Conservation (phyloP, 164 flowering plant species). For the Warburgia ugandensis region DNA sequence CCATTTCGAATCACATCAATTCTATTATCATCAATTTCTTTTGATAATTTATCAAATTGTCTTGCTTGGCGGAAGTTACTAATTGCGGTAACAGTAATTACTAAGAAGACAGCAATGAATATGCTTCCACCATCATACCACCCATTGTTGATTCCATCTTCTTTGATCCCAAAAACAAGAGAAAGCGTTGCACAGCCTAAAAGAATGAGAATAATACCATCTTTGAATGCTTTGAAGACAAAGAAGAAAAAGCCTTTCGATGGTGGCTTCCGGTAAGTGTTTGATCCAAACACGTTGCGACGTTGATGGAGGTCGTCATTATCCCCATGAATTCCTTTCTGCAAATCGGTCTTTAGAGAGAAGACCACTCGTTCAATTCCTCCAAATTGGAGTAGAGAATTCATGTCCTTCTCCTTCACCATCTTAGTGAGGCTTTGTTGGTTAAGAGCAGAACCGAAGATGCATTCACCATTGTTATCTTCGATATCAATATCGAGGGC, state of each 20-base stretch:
- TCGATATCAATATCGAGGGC: background rate
- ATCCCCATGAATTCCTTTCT: background rate
- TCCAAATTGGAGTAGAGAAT: background rate
- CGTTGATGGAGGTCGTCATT: background rate
- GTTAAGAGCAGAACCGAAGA: background rate
- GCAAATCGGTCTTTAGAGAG: background rate
- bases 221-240: slow-evolving; percentile 35
- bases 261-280: slow-evolving; percentile 1
- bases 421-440: background rate
- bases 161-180: slow-evolving; percentile 24
- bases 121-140: slow-evolving; percentile 10
- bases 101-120: slow-evolving; percentile 23
- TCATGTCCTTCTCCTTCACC: background rate
- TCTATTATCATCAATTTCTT: slow-evolving; percentile 14
- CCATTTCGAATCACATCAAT: slow-evolving; percentile 23
- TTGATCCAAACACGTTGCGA: slow-evolving; percentile 1
- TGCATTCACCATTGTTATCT: too few species aligned
- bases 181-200: slow-evolving; percentile 7
- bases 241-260: slow-evolving; percentile 13
- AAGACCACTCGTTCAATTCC: background rate
- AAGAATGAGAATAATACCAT: slow-evolving; percentile 27
- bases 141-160: slow-evolving; percentile 18
- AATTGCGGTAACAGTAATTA: slow-evolving; percentile 28
- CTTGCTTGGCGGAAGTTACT: slow-evolving; percentile 28
- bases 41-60: slow-evolving; percentile 22